Conservation (phyloP, 495 filamentous ascomycete species). For the Penicillium argentinense region DNA sequence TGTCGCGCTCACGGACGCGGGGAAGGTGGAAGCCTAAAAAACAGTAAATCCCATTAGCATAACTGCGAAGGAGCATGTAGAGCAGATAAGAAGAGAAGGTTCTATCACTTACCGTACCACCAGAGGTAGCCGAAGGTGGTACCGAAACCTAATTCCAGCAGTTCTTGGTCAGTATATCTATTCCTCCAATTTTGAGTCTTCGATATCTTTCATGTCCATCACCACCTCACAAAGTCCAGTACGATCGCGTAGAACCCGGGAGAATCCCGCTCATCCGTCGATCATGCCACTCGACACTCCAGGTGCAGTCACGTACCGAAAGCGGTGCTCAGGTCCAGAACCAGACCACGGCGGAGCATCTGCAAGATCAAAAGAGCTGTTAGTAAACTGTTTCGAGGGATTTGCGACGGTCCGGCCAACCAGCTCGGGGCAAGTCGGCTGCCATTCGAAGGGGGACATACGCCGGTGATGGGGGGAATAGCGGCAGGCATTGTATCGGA, state of each 20-base stretch:
- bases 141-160: conserved; percentile 56
- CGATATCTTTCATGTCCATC: neutral
- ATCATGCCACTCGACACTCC: conserved; percentile 23
- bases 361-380: conserved; percentile 22
- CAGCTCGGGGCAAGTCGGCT: conserved; percentile 27
- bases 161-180: conserved; percentile 6
- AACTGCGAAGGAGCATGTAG: neutral
- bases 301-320: conserved; percentile 56
- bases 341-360: conserved; percentile 73
- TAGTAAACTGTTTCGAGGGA: conserved; percentile 4
- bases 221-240: no score
- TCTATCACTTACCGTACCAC: conserved; percentile 72
- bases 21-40: conserved; percentile 77
- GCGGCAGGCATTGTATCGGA: conserved; percentile 43
- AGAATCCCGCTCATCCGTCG: conserved; percentile 7
- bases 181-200: neutral
- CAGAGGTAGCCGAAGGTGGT: conserved; percentile 70
- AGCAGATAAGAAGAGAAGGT: neutral
- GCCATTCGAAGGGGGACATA: conserved; percentile 33
- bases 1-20: conserved; percentile 70
- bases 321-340: conserved; percentile 76
- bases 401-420: conserved; percentile 8
- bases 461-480: conserved; percentile 51
- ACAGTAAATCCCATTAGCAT: conserved; percentile 3
- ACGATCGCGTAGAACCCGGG: neutral